phyloP scores from a whole-genome alignment of 441 rosid species.

The Sinapis alba region DNA sequence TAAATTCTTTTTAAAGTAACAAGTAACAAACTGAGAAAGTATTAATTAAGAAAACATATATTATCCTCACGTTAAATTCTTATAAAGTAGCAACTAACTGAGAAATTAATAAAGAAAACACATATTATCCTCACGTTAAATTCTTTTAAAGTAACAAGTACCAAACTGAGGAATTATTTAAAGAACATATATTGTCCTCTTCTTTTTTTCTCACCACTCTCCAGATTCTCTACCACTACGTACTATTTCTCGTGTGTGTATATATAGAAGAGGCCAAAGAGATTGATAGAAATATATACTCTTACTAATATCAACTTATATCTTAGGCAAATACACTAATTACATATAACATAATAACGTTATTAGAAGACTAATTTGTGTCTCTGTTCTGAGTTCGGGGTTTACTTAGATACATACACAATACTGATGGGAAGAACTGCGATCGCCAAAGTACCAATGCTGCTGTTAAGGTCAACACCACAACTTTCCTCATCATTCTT shows the following conservation, averaged over 20 bases:
- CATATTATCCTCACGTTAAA: not conserved
- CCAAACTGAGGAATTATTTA: not conserved
- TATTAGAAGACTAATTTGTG: not conserved
- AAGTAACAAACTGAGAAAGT: not conserved
- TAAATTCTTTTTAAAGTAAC: not conserved
- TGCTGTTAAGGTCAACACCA: slow-evolving; percentile 26
- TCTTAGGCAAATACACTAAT: not conserved
- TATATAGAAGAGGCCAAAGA: slow-evolving; percentile 22
- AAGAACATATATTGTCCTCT: not conserved
- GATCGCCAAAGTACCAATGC: slow-evolving; percentile 34
- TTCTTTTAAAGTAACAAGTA: not conserved
- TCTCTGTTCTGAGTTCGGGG: not conserved
- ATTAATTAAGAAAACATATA: not conserved
- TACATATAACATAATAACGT: not conserved
- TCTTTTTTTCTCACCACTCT: slow-evolving; percentile 1
- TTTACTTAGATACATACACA: not conserved
- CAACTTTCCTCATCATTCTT: slow-evolving; percentile 7
- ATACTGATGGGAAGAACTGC: slow-evolving; percentile 36
- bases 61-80: not conserved
- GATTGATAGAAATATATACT: not conserved
- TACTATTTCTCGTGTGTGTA: slow-evolving; percentile 25
- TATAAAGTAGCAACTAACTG: not conserved
- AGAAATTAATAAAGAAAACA: not conserved
- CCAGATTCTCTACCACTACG: slow-evolving; percentile 28
- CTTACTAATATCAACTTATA: not conserved